Conservation (phyloP, 179 eudicot genomes). For the Heliamphora pulchella region DNA sequence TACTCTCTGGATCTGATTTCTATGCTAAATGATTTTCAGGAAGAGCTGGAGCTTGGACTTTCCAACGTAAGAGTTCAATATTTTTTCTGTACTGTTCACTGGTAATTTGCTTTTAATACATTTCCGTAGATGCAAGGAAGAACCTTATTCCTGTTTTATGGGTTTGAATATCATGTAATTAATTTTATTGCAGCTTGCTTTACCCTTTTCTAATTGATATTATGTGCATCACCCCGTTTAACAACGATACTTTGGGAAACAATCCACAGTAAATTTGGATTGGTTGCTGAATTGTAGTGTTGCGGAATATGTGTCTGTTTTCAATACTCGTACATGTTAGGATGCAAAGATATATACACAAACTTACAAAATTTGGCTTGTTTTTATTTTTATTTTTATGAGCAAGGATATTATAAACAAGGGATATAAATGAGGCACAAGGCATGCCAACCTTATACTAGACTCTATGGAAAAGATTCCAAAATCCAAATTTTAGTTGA, state of each 20-base stretch:
- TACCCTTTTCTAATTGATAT: neutral
- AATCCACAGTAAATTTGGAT: no score
- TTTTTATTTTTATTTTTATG: no score
- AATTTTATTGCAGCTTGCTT: neutral
- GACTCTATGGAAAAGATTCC: no score
- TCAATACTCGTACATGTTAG: neutral
- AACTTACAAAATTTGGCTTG: neutral
- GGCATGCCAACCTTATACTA: neutral
- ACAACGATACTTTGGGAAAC: neutral
- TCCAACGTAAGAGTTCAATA: constrained; percentile 45
- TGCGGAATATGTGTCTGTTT: neutral
- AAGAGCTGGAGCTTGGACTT: constrained; percentile 70
- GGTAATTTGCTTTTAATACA: neutral
- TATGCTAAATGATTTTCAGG: constrained; percentile 39
- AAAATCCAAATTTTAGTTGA: no score
- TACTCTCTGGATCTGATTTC: neutral
- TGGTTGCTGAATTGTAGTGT: neutral
- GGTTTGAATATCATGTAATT: neutral
- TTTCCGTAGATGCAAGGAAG: neutral
- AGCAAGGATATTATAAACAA: neutral
- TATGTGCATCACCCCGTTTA: neutral
- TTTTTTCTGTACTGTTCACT: neutral
- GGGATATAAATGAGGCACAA: neutral
- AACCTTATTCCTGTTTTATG: neutral
- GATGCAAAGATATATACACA: neutral